Evolutionary conservation across 2,329 filamentous ascomycete species (phyloP), one percentile per base, ranked within the genome.

Genomic region (Chaetomium strumarium): DNA sequence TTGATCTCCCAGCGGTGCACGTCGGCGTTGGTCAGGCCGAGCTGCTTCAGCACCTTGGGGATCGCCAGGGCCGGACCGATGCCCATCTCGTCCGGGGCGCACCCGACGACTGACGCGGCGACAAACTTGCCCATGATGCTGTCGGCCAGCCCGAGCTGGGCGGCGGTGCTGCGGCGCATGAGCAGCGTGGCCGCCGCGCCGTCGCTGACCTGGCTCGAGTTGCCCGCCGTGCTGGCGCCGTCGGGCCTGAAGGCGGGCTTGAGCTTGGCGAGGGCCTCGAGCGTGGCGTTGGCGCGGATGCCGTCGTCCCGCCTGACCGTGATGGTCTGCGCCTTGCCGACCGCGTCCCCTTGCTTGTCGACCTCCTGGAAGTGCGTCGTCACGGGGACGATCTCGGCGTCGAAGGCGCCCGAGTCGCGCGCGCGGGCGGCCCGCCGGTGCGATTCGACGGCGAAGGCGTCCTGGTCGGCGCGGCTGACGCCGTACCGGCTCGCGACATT

Each of bases 1-100:
- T 96, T 96, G 69, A 96, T 86, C 75, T 96, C 91, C 90, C 90
- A 96, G 10, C 93, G 75, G 34, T 85, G 79, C 0, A 97, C 81
- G 53, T 96, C 89, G 2, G 76, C 74, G 12, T 74, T 84, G 40
- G 71, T 66, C 13, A 96, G 67, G 0, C 84, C 88, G 1, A 85
- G 79, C 55, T 81, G 80, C 16, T 74, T 68, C n/a, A 96, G 75
- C 17, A 96, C 75, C 66, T 85, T 87, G 7, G 91, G 91, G 48
- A 96, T 92, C 0, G 89, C 91, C 29, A 95, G 66, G 0, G 90
- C 89, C 0, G 92, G 91, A 0, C 92, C 91, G 53, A 96, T 77
- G 37, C 92, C 91, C 92, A 97, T 96, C 77, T 96, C 90, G 64
- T 95, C 90, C 0, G 92, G 91, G 47, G 76, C 77, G 66, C 89